These are phyloP conservation scores for Verticillium tricorpus DNA, from an alignment of 2,329 filamentous ascomycete genomes.

Conservation along the genomic window DNA sequence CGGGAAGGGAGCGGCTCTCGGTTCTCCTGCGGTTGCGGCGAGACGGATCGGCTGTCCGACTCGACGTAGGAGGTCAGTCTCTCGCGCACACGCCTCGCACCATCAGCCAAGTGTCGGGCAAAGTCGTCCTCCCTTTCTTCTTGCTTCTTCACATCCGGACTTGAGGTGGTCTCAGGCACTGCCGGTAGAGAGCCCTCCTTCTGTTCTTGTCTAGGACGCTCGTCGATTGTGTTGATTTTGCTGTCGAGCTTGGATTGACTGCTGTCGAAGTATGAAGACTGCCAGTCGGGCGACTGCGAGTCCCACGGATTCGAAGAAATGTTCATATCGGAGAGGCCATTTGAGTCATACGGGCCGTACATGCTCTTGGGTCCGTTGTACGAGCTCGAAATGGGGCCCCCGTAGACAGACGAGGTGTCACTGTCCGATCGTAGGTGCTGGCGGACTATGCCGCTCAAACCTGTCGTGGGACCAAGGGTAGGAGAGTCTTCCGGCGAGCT, in stretches of 20 bases:
- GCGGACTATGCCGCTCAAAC: conserved; percentile 75
- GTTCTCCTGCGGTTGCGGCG: conserved; percentile 30
- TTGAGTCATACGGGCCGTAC: conserved; percentile 23
- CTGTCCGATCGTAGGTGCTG: conserved; percentile 82
- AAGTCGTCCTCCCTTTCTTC: conserved; percentile 64
- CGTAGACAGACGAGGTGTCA: conserved; percentile 75
- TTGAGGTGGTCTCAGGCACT: neutral
- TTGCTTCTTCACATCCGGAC: conserved; percentile 48
- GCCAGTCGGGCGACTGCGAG: conserved; percentile 14
- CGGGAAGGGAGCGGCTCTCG: conserved; percentile 28
- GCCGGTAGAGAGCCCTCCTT: neutral
- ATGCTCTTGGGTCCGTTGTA: conserved; percentile 26
- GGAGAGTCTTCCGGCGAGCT: conserved; percentile 61
- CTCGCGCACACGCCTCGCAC: conserved; percentile 68
- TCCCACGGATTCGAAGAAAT: conserved; percentile 41
- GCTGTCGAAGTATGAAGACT: conserved; percentile 7
- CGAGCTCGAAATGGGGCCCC: conserved; percentile 36
- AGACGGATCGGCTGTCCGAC: conserved; percentile 48
- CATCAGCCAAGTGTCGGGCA: conserved; percentile 65
- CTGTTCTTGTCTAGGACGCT: neutral
- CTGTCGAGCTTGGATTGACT: conserved; percentile 2
- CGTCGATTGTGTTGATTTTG: neutral
- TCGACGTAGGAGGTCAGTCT: conserved; percentile 67
- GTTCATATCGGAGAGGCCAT: conserved; percentile 24
- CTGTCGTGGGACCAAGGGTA: conserved; percentile 65